Evolutionary conservation across 2,329 filamentous ascomycete genomes (phyloP).

Genomic region (Biscogniauxia sp.): DNA sequence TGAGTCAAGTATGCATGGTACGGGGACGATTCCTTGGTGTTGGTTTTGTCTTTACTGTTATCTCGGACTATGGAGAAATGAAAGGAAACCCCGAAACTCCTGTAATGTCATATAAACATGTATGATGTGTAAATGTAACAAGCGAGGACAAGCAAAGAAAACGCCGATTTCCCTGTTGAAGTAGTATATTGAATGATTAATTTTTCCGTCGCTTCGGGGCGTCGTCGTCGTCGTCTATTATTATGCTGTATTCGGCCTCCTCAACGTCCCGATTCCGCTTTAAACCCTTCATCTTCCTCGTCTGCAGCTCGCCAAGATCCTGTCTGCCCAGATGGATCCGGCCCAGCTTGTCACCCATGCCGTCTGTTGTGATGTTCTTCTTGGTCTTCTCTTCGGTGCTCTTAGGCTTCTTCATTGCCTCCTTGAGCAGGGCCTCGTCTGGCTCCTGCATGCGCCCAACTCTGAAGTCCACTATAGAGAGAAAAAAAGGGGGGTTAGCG

Average conservation of each 20-base stretch:
- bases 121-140: conserved; percentile 7
- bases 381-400: conserved; percentile 73
- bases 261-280: conserved; percentile 74
- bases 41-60: not conserved
- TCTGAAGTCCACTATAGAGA: conserved; percentile 53
- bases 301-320: conserved; percentile 83
- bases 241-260: conserved; percentile 49
- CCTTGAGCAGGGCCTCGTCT: conserved; percentile 78
- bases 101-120: not conserved
- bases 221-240: conserved; percentile 43
- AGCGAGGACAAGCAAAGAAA: not conserved
- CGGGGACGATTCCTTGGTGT: not conserved
- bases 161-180: conserved; percentile 6
- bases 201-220: conserved; percentile 38
- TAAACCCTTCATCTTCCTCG: conserved; percentile 98
- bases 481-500: not conserved
- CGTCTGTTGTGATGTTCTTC: conserved; percentile 93
- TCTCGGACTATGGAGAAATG: not conserved
- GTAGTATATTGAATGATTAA: conserved; percentile 13
- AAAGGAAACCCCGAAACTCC: conserved; percentile 18
- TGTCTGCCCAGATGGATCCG: conserved; percentile 89
- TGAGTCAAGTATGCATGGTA: not conserved
- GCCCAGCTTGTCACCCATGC: conserved; percentile 94
- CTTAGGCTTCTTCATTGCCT: conserved; percentile 84
- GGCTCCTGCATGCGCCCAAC: conserved; percentile 78